Percentiles rank a stretch among this genome's conserved stretches.
Conservation (phyloP, 108 stramenopile species). For the Discostella pseudostelligera region DNA sequence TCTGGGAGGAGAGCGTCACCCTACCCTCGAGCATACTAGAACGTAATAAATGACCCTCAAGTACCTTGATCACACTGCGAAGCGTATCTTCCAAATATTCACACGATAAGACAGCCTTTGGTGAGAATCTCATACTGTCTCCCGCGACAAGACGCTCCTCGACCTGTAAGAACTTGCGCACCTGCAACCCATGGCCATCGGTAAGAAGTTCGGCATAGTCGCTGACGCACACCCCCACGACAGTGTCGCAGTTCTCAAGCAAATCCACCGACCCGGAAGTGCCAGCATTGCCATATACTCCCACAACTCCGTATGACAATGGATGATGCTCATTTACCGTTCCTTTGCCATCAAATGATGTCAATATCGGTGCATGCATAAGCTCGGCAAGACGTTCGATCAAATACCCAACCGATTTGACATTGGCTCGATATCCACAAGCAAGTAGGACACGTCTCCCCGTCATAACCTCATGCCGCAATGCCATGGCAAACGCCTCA, state of each 20-base stretch:
- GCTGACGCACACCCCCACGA: slow-evolving; percentile 41
- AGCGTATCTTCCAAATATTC: neutral
- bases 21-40: neutral
- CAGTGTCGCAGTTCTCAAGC: slow-evolving; percentile 32
- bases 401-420: neutral
- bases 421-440: slow-evolving; percentile 30
- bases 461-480: slow-evolving; percentile 20
- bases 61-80: neutral
- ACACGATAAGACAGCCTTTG: slow-evolving; percentile 16
- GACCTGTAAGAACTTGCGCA: slow-evolving; percentile 7
- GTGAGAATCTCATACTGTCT: slow-evolving; percentile 17
- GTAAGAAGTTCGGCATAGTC: slow-evolving; percentile 43
- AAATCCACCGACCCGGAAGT: slow-evolving; percentile 19
- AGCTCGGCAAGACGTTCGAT: slow-evolving; percentile 35
- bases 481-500: slow-evolving; percentile 21
- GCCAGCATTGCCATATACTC: slow-evolving; percentile 57
- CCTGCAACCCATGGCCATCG: slow-evolving; percentile 45
- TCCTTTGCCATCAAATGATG: slow-evolving; percentile 51
- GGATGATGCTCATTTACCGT: slow-evolving; percentile 40
- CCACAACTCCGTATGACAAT: slow-evolving; percentile 45
- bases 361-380: slow-evolving; percentile 42
- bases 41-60: neutral
- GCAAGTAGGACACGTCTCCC: slow-evolving; percentile 21
- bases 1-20: neutral
- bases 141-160: neutral